Percentiles rank a stretch among this genome's conserved stretches.
Conservation (phyloP, 208 protist species). For the Porcisia hertigi region DNA sequence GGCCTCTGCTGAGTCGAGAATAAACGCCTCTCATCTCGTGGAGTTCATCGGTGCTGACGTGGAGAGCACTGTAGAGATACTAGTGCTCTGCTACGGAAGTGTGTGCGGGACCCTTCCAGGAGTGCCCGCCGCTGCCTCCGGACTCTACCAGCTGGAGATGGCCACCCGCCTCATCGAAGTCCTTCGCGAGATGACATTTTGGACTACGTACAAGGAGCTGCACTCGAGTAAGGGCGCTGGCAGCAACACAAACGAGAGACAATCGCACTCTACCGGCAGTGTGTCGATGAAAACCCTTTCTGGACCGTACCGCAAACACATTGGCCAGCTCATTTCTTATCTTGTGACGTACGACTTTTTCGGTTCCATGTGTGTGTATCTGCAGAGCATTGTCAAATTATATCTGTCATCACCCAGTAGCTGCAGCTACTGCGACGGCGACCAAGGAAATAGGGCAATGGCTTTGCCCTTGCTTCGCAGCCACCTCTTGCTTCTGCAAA, state of each 20-base stretch:
- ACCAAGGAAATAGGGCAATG: neutral
- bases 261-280: neutral
- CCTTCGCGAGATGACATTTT: conserved; percentile 41
- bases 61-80: conserved; percentile 9
- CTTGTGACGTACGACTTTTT: conserved; percentile 25
- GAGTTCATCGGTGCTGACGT: conserved; percentile 19
- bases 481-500: conserved; percentile 23
- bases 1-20: conserved; percentile 5
- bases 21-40: conserved; percentile 23
- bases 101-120: conserved; percentile 22
- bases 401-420: neutral
- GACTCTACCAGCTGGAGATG: conserved; percentile 14
- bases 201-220: conserved; percentile 39
- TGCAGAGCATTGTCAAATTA: neutral
- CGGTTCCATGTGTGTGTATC: conserved; percentile 11
- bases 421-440: neutral
- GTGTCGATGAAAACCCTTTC: conserved; percentile 24
- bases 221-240: conserved; percentile 8
- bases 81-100: conserved; percentile 15
- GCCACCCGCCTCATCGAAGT: conserved; percentile 27
- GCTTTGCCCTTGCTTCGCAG: neutral
- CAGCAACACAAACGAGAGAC: conserved; percentile 8
- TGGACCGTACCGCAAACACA: conserved; percentile 27
- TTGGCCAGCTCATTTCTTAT: conserved; percentile 26
- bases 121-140: conserved; percentile 14